Base-by-base conservation (phyloP, 768 basidiomycete genomes). In the Tylopilus cervinicoccineus region DNA sequence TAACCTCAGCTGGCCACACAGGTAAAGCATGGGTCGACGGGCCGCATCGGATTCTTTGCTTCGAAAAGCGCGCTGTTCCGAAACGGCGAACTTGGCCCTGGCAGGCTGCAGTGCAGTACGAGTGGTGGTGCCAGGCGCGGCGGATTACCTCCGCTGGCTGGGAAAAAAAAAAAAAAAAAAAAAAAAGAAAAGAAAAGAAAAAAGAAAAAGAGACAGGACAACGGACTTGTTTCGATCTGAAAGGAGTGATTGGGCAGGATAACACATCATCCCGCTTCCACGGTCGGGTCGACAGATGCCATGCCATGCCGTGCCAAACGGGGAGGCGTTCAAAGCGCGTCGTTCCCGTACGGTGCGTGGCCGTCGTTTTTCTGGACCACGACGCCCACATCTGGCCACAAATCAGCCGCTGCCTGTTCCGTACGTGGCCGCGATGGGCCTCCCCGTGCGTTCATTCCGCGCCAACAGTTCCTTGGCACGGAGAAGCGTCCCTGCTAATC, bases 401-500 rank as follows among this genome's bases (percentile, higher is more conserved):
- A 40, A 47, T 43, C 48, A n/a, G n/a, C n/a, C 29, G 29, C 48
- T 31, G 34, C 40, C 32, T 31, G 29, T 29, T 40, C 43, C 43
- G 27, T 32, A 16, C 39, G 10, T 36, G 48, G n/a, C 20, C 11
- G 38, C 28, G 28, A 26, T 24, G 23, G n/a, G n/a, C 43, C 26
- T n/a, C 8, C 37, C 28, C 43, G 12, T 36, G 31, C 43, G 38
- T 49, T 31, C 19, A 45, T 34, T 6, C 34, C 10, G 27, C 22
- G 14, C 36, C n/a, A 41, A 38, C 34, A n/a, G n/a, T n/a, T n/a
- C 45, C 47, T 50, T 51, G 47, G 48, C 47, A 45, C 44, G 23
- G 20, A 33, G 26, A 45, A 45, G 39, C 51, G 48, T 53, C 51
- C 56, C 43, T 56, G 51, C 22, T 45, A 39, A 56, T 63, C 51